Percentiles rank a stretch among this genome's conserved stretches.
Evolutionary conservation across 208 protist species (phyloP).

Genomic region (Acanthamoeba rhysodes): DNA sequence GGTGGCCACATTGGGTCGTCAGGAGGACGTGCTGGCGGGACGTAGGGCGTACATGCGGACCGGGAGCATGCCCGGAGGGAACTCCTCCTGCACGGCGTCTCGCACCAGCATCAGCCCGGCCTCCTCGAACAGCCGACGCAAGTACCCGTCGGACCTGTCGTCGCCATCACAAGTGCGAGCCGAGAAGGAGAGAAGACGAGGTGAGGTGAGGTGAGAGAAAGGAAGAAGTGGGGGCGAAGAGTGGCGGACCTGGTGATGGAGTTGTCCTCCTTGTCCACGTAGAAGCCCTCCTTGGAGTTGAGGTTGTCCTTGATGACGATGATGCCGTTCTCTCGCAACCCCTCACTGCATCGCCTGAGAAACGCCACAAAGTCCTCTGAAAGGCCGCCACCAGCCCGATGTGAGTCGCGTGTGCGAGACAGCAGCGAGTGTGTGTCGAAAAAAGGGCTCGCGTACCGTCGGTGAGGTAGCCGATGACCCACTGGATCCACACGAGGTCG

Average conservation of each 20-base stretch:
- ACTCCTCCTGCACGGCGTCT: conserved; percentile 81
- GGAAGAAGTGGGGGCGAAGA: neutral
- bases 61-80: conserved; percentile 83
- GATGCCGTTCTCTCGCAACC: conserved; percentile 76
- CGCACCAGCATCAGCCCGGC: conserved; percentile 70
- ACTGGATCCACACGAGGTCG: conserved; percentile 88
- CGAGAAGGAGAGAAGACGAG: neutral
- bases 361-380: conserved; percentile 84
- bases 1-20: neutral
- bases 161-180: neutral
- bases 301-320: conserved; percentile 87
- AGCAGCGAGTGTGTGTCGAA: too few relatives aligned
- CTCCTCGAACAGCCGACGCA: conserved; percentile 77
- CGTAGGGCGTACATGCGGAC: conserved; percentile 83
- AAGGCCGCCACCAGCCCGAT: neutral
- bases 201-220: neutral
- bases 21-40: neutral
- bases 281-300: conserved; percentile 76
- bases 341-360: conserved; percentile 66
- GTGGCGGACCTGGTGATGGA: conserved; percentile 76
- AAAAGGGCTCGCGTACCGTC: conserved; percentile 61
- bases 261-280: conserved; percentile 85
- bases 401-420: neutral
- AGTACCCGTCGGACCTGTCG: conserved; percentile 78
- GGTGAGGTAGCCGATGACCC: conserved; percentile 86